Evolutionary conservation across 768 basidiomycete genomes (phyloP).

Genomic region (Hypsizygus marmoreus): DNA sequence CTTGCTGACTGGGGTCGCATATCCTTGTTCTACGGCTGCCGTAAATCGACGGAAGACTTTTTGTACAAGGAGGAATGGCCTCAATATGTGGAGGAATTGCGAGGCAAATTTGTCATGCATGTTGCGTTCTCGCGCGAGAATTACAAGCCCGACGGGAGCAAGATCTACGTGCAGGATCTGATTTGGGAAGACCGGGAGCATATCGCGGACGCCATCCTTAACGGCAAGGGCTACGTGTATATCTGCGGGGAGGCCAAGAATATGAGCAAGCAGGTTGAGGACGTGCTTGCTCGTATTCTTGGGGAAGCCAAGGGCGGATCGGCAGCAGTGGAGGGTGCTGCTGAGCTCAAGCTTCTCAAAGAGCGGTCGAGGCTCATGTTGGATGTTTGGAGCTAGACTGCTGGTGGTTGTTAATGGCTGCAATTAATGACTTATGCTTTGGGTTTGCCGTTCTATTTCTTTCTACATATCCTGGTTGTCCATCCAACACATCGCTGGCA

Average conservation of each 20-base stretch:
- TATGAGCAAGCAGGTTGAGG: constrained; percentile 97
- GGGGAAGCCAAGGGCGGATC: constrained; percentile 94
- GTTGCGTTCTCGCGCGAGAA: constrained; percentile 90
- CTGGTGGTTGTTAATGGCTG: constrained; percentile 9
- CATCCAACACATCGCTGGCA: constrained; percentile 10
- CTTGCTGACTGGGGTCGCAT: constrained; percentile 95
- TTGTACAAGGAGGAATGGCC: constrained; percentile 97
- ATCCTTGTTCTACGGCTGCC: constrained; percentile 95
- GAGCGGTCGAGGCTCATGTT: constrained; percentile 86
- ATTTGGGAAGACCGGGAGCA: constrained; percentile 85
- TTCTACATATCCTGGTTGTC: constrained; percentile 6
- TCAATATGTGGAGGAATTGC: constrained; percentile 79
- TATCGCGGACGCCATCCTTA: constrained; percentile 86
- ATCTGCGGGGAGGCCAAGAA: constrained; percentile 96
- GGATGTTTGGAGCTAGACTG: constrained; percentile 82
- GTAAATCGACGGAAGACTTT: constrained; percentile 86
- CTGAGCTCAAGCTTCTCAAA: constrained; percentile 94
- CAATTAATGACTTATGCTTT: constrained; percentile 13
- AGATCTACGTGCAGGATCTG: constrained; percentile 99
- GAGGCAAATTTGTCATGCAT: constrained; percentile 89
- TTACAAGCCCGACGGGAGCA: constrained; percentile 88
- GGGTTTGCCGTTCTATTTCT: background rate
- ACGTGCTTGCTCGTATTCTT: constrained; percentile 77
- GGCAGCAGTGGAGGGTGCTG: constrained; percentile 83
- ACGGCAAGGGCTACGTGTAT: constrained; percentile 96